A percentile compares a stretch with the other conserved stretches of the same genome.
phyloP scores from a whole-genome alignment of 208 protist genomes.

The Phytomonas francai region DNA sequence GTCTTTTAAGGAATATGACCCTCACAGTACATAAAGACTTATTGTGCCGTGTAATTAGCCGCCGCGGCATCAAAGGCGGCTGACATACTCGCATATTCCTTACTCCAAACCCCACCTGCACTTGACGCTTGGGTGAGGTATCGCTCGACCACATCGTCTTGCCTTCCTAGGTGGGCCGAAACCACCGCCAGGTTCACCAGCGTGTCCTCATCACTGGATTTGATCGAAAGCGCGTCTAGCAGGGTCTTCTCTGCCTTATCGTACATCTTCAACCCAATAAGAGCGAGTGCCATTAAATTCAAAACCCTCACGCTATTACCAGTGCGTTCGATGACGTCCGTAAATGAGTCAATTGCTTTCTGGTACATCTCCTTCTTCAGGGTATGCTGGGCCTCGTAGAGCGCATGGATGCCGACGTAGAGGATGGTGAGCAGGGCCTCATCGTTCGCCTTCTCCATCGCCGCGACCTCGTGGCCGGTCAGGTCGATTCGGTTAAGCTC shows the following conservation, averaged over 20 bases:
- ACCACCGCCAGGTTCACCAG: conserved; percentile 74
- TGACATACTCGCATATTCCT: conserved; percentile 12
- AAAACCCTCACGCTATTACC: conserved; percentile 59
- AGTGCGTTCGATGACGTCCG: conserved; percentile 65
- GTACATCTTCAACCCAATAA: conserved; percentile 57
- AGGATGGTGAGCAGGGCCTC: conserved; percentile 76
- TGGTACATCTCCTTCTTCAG: conserved; percentile 19
- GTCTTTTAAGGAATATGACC: conserved; percentile 4
- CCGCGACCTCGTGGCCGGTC: conserved; percentile 51
- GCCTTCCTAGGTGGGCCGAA: conserved; percentile 34
- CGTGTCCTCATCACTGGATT: conserved; percentile 61
- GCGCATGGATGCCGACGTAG: conserved; percentile 38
- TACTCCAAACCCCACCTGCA: conserved; percentile 31
- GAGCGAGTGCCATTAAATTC: conserved; percentile 69
- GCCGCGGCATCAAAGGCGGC: neutral
- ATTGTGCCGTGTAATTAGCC: neutral
- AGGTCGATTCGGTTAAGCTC: conserved; percentile 65
- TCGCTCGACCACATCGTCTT: conserved; percentile 39
- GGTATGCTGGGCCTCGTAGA: conserved; percentile 45
- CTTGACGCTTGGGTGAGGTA: conserved; percentile 45
- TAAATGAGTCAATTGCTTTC: conserved; percentile 55
- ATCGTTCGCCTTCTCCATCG: conserved; percentile 80
- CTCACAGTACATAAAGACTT: neutral
- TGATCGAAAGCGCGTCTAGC: conserved; percentile 60
- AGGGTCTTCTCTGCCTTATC: conserved; percentile 64